Conservation (phyloP, 768 basidiomycete genomes). For the Termitomyces sp. region DNA sequence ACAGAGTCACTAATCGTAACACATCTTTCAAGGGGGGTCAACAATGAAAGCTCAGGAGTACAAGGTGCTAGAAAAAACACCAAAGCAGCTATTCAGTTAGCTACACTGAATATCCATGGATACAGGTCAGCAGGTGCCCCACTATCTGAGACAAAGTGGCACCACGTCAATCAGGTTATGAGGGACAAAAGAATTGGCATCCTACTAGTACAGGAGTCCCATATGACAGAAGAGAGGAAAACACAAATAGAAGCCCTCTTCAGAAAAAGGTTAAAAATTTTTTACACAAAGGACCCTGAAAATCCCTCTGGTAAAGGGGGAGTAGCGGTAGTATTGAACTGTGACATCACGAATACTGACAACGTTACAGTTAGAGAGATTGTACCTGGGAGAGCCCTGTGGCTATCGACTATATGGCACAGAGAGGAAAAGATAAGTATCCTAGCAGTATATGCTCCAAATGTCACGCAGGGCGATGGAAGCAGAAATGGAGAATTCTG, state of each 20-base stretch:
- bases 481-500: neutral
- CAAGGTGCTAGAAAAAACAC: too few relatives aligned
- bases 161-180: neutral
- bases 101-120: neutral
- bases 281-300: neutral
- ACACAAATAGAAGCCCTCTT: neutral
- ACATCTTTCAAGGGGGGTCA: too few relatives aligned
- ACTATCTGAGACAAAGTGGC: neutral
- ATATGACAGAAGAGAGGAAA: neutral
- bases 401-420: neutral
- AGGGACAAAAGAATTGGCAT: neutral
- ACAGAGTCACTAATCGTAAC: too few relatives aligned
- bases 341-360: neutral
- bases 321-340: neutral
- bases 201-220: neutral
- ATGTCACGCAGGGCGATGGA: neutral
- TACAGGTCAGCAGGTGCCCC: neutral
- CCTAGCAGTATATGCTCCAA: neutral
- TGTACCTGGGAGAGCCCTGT: neutral
- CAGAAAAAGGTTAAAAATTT: neutral
- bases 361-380: neutral
- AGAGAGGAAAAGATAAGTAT: neutral
- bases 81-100: neutral
- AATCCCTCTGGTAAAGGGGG: too few relatives aligned
- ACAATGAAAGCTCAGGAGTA: too few relatives aligned